Evolutionary conservation across 2,329 filamentous ascomycete genomes (phyloP).

Genomic region (Magnaporthiopsis poae): DNA sequence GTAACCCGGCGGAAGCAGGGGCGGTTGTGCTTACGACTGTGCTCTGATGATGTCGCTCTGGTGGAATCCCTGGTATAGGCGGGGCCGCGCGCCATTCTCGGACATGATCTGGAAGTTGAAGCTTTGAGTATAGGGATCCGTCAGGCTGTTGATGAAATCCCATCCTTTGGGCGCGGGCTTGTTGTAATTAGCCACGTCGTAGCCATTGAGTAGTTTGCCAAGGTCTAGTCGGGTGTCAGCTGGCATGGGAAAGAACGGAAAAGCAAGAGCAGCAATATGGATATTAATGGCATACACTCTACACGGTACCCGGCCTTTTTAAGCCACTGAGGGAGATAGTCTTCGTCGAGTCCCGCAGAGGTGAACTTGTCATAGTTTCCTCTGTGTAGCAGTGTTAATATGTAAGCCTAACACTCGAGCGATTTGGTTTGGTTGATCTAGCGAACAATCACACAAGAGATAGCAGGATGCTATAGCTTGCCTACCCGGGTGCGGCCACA

Average conservation of each 20-base stretch:
- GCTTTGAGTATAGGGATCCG: too few species aligned
- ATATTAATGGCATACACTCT: conserved; percentile 24
- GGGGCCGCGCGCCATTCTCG: too few species aligned
- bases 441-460: background rate
- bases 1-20: background rate
- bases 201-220: conserved; percentile 35
- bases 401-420: too few species aligned
- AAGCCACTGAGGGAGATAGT: conserved; percentile 34
- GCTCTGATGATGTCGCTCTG: conserved; percentile 42
- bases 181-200: conserved; percentile 29
- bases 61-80: conserved; percentile 31
- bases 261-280: background rate
- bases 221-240: conserved; percentile 3
- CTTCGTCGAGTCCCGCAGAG: conserved; percentile 29
- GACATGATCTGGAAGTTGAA: too few species aligned
- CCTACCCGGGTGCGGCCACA: conserved; percentile 20
- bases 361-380: conserved; percentile 27
- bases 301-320: conserved; percentile 32
- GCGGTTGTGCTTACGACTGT: conserved; percentile 22
- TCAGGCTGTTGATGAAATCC: too few species aligned
- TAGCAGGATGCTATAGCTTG: background rate
- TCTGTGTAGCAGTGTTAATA: background rate
- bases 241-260: background rate
- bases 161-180: conserved; percentile 12
- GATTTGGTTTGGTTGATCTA: background rate